Base-by-base conservation (phyloP, 1,139 yeast genomes). In the Meyerozyma carpophila region DNA sequence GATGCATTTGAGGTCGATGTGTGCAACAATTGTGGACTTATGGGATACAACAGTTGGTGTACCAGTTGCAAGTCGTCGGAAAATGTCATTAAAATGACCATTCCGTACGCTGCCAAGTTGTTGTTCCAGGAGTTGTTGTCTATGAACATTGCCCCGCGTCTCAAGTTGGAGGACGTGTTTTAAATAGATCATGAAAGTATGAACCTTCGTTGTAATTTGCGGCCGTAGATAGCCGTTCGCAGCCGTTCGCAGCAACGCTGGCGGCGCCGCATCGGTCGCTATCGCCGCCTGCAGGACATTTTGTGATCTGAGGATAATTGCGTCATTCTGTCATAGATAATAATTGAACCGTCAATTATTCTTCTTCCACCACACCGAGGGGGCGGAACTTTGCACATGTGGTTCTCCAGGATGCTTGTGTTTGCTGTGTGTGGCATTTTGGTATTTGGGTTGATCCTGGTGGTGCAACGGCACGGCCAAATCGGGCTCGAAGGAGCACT, bases 1-100 rank as follows among this genome's bases (percentile, higher is more conserved):
- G 99, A 93, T 72, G 98, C 97, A 0, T 93, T 93, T 62, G 97
- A 94, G 56, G 97, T 93, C 36, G 98, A 93, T 61, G 83, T 93
- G 31, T 93, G 99, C 70, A 87, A 87, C 59, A 73, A 79, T 43
- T 93, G 99, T 76, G 98, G 98, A n/a, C 77, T 94, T 53, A 89
- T 93, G 96, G 98, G 98, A 31, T 89, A 93, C 65, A 84, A 89
- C 61, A 91, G 91, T 41, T 94, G 98, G 98, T 93, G 99, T 70
- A 86, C 96, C 14, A 79, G 94, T 11, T 93, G 99, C 74, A 87
- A 86, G 67, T 83, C 90, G 50, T 81, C 93, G 21, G 97, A 91
- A 60, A 69, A 81, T 48, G 85, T 93, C 40, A 84, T 89, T 51
- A 87, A 84, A 61, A 91, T 93, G 96, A 91, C 96, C 3, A 91